Evolutionary conservation across 2,329 filamentous ascomycete species (phyloP).

Genomic region (Chaetomium strumarium): DNA sequence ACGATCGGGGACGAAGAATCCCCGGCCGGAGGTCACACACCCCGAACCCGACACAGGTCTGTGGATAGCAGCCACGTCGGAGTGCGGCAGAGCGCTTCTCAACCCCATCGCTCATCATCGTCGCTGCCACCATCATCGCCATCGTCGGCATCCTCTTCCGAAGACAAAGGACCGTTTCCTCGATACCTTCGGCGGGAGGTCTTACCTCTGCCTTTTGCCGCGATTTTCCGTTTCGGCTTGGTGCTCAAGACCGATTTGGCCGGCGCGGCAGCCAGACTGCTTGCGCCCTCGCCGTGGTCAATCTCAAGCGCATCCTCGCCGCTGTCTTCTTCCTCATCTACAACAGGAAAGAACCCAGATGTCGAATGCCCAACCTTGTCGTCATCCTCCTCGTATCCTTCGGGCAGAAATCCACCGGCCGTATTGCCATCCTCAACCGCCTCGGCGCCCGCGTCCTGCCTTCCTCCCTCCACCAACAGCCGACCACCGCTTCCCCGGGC

Average conservation of each 20-base stretch:
- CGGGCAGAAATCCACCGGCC: constrained; percentile 57
- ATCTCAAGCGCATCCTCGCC: constrained; percentile 31
- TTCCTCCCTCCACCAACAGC: constrained; percentile 27
- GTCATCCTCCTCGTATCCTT: constrained; percentile 44
- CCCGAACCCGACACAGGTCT: no score
- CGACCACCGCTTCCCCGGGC: constrained; percentile 40
- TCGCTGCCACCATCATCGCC: constrained; percentile 20
- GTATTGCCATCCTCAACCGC: constrained; percentile 41
- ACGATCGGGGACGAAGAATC: no score
- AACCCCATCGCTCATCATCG: constrained; percentile 14
- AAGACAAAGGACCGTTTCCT: constrained; percentile 15
- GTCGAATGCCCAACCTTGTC: constrained; percentile 28
- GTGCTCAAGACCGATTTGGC: constrained; percentile 15
- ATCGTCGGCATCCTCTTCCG: constrained; percentile 23
- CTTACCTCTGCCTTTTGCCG: constrained; percentile 8
- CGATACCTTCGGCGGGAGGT: constrained; percentile 17
- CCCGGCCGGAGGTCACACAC: no score
- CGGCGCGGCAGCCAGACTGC: background rate
- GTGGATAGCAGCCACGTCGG: no score
- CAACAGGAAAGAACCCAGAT: constrained; percentile 45
- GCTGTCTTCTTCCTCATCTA: constrained; percentile 40
- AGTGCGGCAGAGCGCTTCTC: no score
- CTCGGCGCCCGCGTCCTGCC: constrained; percentile 15
- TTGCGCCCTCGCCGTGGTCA: constrained; percentile 26
- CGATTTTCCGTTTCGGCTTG: constrained; percentile 16